Evolutionary conservation across 2,329 filamentous ascomycete genomes (phyloP), one percentile per base, ranked within the genome.

Genomic region (Magnaporthiopsis incrustans): DNA sequence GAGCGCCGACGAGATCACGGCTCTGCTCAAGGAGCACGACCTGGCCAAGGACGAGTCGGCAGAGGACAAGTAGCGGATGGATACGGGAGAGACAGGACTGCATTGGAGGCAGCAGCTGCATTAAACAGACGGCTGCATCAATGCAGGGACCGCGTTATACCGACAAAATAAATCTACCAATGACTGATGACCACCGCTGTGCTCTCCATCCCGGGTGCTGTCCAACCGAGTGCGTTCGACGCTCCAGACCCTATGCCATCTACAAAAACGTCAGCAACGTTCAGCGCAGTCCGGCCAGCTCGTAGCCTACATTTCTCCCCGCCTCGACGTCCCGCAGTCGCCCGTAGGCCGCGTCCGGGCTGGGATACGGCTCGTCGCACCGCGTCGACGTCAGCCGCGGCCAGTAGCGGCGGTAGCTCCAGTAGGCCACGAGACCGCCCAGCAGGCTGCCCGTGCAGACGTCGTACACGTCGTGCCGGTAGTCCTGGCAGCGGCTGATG

Each of bases 1-100:
- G 95, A 90, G 87, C 71, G 94, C 93, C 59, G 94, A 99, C 69
- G 95, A 98, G 82, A 99, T 99, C 73, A 94, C 92, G 75, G 87
- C 89, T 62, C 81, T 99, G 76, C 81, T 99, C 72, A 96, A 93
- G 84, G 92, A 98, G 82, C 93, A 99, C 73, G 94, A 94, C 71
- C 79, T 99, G 76, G 94, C 92, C 67, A 98, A 97, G 84, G 85
- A 88, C 69, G 90, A 94, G 74, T 86, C 86, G 68, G 76, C 85
- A 18, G 87, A 92, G 73, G 87, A 88, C 68, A 85, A 85, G 74
- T 87, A 81, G 11, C 32, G 32, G 32, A 5, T 33, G 12, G 35
- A 35, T 32, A 32, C 10, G 57, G 10, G n/a, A 22, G 2, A 12
- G 57, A 58, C 25, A 30, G 10, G 18, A 58, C 27, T 30, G 27